These are phyloP conservation scores for Biscogniauxia mediterranea DNA, from an alignment of 2,329 filamentous ascomycete genomes.

Conservation along the genomic window DNA sequence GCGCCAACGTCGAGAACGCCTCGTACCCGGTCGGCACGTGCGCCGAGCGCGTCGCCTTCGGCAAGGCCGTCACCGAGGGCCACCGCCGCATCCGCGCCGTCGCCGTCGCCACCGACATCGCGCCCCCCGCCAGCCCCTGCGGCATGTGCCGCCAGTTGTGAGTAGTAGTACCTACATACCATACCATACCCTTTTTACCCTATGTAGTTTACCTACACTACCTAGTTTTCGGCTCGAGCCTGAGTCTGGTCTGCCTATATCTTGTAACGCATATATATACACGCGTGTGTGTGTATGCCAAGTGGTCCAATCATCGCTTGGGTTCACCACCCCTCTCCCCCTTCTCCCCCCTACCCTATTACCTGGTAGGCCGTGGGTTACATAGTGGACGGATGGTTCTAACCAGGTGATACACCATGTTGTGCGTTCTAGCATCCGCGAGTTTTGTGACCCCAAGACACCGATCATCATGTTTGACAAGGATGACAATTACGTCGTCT, in stretches of 20 bases:
- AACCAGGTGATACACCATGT: no score
- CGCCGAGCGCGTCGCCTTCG: slow-evolving; percentile 87
- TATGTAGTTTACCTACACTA: no score
- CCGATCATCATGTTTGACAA: slow-evolving; percentile 94
- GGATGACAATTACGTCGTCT: slow-evolving; percentile 68
- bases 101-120: slow-evolving; percentile 80
- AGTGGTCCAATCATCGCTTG: neutral
- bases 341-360: neutral
- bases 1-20: slow-evolving; percentile 92
- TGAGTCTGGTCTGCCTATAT: no score
- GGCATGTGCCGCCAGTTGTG: slow-evolving; percentile 96
- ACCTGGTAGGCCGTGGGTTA: slow-evolving; percentile 3
- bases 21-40: slow-evolving; percentile 93
- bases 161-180: no score
- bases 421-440: slow-evolving; percentile 61
- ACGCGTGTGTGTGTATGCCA: no score
- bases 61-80: slow-evolving; percentile 68
- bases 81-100: slow-evolving; percentile 68
- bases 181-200: no score
- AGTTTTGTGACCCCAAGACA: slow-evolving; percentile 66
- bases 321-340: neutral
- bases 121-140: slow-evolving; percentile 71
- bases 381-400: no score
- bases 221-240: no score
- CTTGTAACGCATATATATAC: no score